Conservation (phyloP, 495 filamentous ascomycete genomes). For the Parathielavia appendiculata region DNA sequence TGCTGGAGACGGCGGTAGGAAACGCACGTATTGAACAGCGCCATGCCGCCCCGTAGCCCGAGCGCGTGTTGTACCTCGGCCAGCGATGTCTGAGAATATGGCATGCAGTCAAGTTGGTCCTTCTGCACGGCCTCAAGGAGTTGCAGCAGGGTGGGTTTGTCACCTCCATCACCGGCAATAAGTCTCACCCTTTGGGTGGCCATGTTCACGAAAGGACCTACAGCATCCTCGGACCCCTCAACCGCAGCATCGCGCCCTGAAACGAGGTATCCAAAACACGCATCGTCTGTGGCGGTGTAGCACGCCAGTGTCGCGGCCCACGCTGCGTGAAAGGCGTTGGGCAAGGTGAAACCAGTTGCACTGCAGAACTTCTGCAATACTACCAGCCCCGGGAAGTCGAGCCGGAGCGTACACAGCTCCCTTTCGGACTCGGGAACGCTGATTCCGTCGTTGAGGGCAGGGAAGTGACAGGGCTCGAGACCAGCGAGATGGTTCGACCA, state of each 20-base stretch:
- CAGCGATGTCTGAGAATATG: constrained; percentile 40
- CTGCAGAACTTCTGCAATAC: constrained; percentile 19
- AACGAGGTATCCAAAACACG: constrained; percentile 40
- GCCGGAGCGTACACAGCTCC: constrained; percentile 17
- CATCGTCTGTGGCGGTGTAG: constrained; percentile 38
- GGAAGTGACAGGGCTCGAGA: constrained; percentile 26
- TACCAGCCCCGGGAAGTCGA: constrained; percentile 9
- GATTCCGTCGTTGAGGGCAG: constrained; percentile 17
- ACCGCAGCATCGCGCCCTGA: constrained; percentile 43
- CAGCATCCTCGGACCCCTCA: constrained; percentile 41
- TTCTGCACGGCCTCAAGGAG: constrained; percentile 27
- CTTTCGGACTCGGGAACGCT: constrained; percentile 1
- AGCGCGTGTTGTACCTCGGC: constrained; percentile 39
- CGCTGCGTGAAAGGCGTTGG: constrained; percentile 33
- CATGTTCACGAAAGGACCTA: constrained; percentile 54
- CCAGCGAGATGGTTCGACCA: constrained; percentile 27
- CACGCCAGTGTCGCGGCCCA: constrained; percentile 41
- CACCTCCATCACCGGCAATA: neutral
- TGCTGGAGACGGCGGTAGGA: constrained; percentile 24
- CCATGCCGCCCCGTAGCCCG: constrained; percentile 24
- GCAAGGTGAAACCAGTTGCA: constrained; percentile 23
- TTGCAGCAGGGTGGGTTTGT: constrained; percentile 2
- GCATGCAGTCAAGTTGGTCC: constrained; percentile 33
- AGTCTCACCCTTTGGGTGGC: constrained; percentile 45
- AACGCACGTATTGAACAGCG: constrained; percentile 34